Conservation (phyloP, 345 rosid species). For the Psidium friedrichsthalianum region DNA sequence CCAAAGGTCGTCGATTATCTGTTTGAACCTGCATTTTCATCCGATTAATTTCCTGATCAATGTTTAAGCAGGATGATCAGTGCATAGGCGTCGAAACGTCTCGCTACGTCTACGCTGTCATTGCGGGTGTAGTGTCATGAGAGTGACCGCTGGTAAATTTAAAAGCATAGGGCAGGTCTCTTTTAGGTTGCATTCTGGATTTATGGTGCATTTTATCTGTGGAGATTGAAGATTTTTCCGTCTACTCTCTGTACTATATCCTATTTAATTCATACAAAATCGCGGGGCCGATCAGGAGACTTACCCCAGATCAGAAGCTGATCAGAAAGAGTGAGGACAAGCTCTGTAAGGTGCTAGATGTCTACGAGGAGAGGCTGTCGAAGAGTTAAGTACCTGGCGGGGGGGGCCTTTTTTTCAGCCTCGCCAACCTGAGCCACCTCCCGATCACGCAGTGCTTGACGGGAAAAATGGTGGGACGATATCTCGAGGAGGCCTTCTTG, state of each 20-base stretch:
- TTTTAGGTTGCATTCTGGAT: background rate
- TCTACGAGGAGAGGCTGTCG: constrained; percentile 51
- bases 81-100: background rate
- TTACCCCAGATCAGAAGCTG: constrained; percentile 31
- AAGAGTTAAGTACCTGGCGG: constrained; percentile 48
- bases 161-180: background rate
- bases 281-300: constrained; percentile 46
- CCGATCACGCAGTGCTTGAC: constrained; percentile 49
- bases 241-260: background rate
- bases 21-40: background rate
- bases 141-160: background rate
- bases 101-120: background rate
- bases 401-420: constrained; percentile 58
- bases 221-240: background rate
- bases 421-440: constrained; percentile 66
- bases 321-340: constrained; percentile 58
- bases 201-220: background rate
- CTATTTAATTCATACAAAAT: constrained; percentile 20
- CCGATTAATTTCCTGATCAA: background rate
- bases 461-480: constrained; percentile 57
- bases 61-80: background rate
- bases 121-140: background rate
- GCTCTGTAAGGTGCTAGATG: constrained; percentile 36
- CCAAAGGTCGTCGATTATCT: background rate
- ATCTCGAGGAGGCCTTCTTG: constrained; percentile 58